These are phyloP conservation scores for Penicillium sp. DNA, from an alignment of 2,329 filamentous ascomycete genomes.

Conservation along the genomic window DNA sequence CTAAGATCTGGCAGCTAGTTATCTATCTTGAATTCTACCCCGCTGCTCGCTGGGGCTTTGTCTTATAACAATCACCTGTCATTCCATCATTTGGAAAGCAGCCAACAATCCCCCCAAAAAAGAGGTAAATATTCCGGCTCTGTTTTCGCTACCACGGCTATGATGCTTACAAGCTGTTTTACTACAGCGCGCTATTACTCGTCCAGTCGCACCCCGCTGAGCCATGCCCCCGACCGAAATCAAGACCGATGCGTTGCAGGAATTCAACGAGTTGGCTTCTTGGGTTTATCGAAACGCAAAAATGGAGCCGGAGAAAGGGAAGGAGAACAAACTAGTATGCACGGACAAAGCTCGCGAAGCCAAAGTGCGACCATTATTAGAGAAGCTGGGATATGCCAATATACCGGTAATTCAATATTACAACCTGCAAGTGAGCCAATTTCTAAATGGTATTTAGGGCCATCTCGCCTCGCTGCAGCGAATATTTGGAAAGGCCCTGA, in stretches of 20 bases:
- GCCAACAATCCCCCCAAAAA: too few relatives aligned
- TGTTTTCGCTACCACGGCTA: too few relatives aligned
- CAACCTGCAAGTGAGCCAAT: background rate
- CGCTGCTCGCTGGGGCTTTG: too few relatives aligned
- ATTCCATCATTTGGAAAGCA: too few relatives aligned
- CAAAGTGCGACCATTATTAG: background rate
- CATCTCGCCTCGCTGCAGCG: background rate
- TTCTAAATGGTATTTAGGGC: too few relatives aligned
- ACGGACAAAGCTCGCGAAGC: background rate
- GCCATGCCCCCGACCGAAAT: slow-evolving; percentile 1
- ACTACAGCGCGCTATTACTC: background rate
- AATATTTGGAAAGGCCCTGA: background rate
- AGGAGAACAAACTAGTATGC: background rate
- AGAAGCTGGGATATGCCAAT: background rate
- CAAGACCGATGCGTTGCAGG: background rate
- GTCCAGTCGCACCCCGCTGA: background rate
- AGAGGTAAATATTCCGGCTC: too few relatives aligned
- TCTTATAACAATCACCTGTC: too few relatives aligned
- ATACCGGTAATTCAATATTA: background rate
- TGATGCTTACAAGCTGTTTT: too few relatives aligned
- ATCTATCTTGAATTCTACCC: too few relatives aligned
- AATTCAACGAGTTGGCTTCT: background rate
- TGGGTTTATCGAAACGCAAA: background rate
- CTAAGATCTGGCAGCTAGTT: too few relatives aligned
- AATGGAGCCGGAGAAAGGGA: slow-evolving; percentile 1